A percentile compares a stretch with the other conserved stretches of the same genome.
These are phyloP conservation scores for Tilletia walkeri DNA, from an alignment of 1,284 basidiomycete genomes.

Conservation along the genomic window DNA sequence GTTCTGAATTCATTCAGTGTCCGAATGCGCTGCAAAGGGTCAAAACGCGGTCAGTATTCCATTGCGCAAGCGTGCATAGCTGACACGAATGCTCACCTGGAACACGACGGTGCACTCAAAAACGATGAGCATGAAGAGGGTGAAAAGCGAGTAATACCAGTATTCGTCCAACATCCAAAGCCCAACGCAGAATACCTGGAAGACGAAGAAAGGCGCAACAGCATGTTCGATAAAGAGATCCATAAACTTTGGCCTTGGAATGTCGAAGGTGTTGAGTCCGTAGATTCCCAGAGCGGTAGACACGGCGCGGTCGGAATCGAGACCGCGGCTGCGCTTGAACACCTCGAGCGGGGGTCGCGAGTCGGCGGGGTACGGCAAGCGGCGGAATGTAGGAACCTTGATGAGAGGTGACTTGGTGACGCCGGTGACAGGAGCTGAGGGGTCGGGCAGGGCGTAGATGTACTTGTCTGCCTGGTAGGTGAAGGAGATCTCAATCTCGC, in stretches of 20 bases:
- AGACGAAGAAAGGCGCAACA: conserved; percentile 55
- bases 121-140: conserved; percentile 53
- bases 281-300: conserved; percentile 44
- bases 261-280: conserved; percentile 51
- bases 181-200: conserved; percentile 55
- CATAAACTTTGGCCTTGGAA: conserved; percentile 50
- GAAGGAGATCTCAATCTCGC: conserved; percentile 72
- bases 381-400: conserved; percentile 69
- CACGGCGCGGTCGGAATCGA: conserved; percentile 53
- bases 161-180: conserved; percentile 56
- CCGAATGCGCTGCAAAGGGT: conserved; percentile 46
- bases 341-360: conserved; percentile 68
- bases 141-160: conserved; percentile 55
- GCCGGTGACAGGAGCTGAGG: conserved; percentile 41
- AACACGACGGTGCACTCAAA: conserved; percentile 55
- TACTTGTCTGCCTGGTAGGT: conserved; percentile 96
- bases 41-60: neutral
- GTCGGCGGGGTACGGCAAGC: conserved; percentile 85
- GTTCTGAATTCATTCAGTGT: conserved; percentile 55
- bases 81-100: conserved; percentile 18
- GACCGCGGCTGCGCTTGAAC: conserved; percentile 66
- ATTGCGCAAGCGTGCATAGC: neutral
- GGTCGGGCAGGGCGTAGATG: conserved; percentile 64
- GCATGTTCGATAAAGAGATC: conserved; percentile 55
- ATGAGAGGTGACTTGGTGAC: conserved; percentile 47